phyloP scores from a whole-genome alignment of 2,329 filamentous ascomycete species.

The Diplodia corticola region DNA sequence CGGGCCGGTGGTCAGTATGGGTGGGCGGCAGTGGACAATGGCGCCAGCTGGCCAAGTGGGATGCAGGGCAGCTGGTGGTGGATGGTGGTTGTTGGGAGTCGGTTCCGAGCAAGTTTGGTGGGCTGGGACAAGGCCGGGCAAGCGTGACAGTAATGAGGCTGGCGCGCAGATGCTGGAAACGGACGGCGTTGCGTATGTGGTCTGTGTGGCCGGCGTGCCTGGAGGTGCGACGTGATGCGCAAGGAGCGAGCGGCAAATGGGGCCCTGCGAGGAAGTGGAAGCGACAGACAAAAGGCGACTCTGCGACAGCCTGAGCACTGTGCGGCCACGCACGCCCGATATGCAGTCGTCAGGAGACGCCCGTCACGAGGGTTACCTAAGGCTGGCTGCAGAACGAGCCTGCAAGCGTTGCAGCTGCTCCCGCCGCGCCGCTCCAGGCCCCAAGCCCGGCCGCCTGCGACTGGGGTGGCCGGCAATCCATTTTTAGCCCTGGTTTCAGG shows the following conservation, averaged over 20 bases:
- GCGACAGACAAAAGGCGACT: constrained; percentile 16
- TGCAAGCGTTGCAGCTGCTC: background rate
- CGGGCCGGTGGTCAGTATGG: background rate
- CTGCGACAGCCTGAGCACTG: constrained; percentile 13
- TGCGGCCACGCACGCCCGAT: constrained; percentile 13
- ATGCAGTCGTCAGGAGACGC: constrained; percentile 18
- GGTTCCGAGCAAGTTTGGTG: constrained; percentile 1
- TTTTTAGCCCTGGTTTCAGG: constrained; percentile 13
- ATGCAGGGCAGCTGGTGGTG: background rate
- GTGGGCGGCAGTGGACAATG: background rate
- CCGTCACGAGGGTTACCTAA: constrained; percentile 16
- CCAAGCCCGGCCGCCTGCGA: constrained; percentile 11
- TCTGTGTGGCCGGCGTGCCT: constrained; percentile 22
- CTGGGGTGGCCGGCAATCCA: constrained; percentile 13
- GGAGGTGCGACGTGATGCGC: constrained; percentile 20
- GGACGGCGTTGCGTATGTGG: constrained; percentile 21
- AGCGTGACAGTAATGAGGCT: constrained; percentile 11
- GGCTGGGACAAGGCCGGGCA: constrained; percentile 1
- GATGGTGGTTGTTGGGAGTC: background rate
- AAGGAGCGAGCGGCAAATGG: constrained; percentile 20
- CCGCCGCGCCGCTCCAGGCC: constrained; percentile 1
- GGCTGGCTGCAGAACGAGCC: background rate
- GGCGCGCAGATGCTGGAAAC: constrained; percentile 9
- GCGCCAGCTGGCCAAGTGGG: background rate
- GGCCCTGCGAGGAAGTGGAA: constrained; percentile 18